Evolutionary conservation across 768 basidiomycete species (phyloP), one percentile per base, ranked within the genome.

Genomic region (Phlegmacium glaucopus): DNA sequence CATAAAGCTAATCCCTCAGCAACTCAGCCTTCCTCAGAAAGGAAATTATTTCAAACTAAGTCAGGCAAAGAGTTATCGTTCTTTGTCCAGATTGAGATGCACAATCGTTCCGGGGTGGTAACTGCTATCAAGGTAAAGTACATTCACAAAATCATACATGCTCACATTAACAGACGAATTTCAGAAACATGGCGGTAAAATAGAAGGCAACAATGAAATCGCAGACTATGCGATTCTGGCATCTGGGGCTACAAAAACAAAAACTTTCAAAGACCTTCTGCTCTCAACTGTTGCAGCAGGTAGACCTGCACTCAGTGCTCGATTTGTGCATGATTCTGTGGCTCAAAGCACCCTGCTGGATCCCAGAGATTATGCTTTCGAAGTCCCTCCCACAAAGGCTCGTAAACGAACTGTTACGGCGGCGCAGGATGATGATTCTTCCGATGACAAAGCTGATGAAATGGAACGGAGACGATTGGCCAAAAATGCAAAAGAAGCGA

Each of bases 11-110:
- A 25, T 47, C 45, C 44, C 13, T 39, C 55, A n/a, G 47, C 49
- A 37, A 26, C 32, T 34, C 36, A 7, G 22, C 35, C 32, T 15
- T 45, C 50, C 30, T 46, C 51, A 47, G 34, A 44, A 38, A 15
- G 60, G 60, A 18, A 64, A 68, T 57, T 85, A 17, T 85, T 87
- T 47, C 61, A 58, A 17, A 63, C 64, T 0, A 59, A 61, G 17
- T 57, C 65, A 28, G 83, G 79, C 3, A 56, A 64, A 42, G 66
- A 75, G 0, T 55, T 82, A 39, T 60, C 66, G 10, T 87, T 88
- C 53, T 86, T 79, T 53, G 81, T 88, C 29, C 83, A 86, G 58
- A 69, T 87, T n/a, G 83, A 84, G 53, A 67, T 84, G 1, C 72
- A 73, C 37, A 77, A 78, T 42, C 72, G 86, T 17, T 64, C 68